Base-by-base conservation (phyloP, 2,329 filamentous ascomycete genomes). In the Aureobasidium sp. region DNA sequence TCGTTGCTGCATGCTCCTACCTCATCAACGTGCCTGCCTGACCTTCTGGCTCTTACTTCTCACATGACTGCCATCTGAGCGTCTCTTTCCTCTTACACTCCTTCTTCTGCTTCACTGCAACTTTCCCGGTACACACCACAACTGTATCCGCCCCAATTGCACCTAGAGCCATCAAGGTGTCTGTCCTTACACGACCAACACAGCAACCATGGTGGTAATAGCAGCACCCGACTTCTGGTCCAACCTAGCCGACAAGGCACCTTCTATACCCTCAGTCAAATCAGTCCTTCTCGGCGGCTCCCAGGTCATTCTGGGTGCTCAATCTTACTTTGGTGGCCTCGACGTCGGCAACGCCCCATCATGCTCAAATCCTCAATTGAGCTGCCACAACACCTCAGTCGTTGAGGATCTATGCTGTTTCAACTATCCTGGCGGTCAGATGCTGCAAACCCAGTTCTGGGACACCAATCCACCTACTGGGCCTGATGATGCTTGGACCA, bases 391-490 rank as follows among this genome's bases (percentile, higher is more conserved):
- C 69, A 82, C 80, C 6, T 84, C 84, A 3, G 73, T 75, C 8
- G 80, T 83, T n/a, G 71, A 79, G 55, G 79, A 91, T 68, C 81
- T 85, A 7, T 91, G 89, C 76, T 91, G 89, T 74, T 88, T 90
- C 76, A 88, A 88, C 69, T 79, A 83, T 27, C 88, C 88, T 0
- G 85, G 87, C 4, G 89, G 89, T 8, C 83, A 89, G 64, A 75
- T 91, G 48, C 79, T 91, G 5, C 83, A 85, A 72, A 91, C 89
- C 2, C 88, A 91, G 68, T 91, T 91, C 75, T 91, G 88, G 88
- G 88, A 91, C 69, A 82, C 84, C 0, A 71, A 81, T 62, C 87
- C 87, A 1, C 76, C 80, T 1, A 81, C 84, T 4, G 87, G 89
- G 0, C 87, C 88, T 2, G 74, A 73, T 54, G 82, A 90, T 69